Evolutionary conservation across 208 protist genomes (phyloP).

Genomic region (Trichomonas tenax): DNA sequence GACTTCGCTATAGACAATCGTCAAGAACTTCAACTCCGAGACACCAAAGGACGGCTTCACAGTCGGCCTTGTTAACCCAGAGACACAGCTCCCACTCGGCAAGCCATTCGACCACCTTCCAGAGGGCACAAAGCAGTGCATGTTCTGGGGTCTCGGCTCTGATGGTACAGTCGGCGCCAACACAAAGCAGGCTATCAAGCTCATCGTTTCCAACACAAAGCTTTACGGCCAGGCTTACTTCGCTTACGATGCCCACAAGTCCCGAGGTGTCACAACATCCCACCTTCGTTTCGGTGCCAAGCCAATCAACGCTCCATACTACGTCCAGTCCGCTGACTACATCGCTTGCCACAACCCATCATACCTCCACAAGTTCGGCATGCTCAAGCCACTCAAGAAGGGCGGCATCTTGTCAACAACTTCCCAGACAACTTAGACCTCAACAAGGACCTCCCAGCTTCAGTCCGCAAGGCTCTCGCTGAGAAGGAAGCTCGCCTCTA

Average conservation of each 20-base stretch:
- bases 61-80: slow-evolving; percentile 54
- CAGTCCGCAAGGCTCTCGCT: slow-evolving; percentile 40
- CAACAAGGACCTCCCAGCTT: slow-evolving; percentile 35
- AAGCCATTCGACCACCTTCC: neutral
- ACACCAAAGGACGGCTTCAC: slow-evolving; percentile 48
- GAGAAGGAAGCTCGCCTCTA: slow-evolving; percentile 29
- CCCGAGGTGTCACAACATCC: slow-evolving; percentile 32
- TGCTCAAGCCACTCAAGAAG: slow-evolving; percentile 31
- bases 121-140: no score
- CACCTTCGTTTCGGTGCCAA: slow-evolving; percentile 53
- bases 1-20: slow-evolving; percentile 54
- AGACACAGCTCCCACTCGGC: slow-evolving; percentile 40
- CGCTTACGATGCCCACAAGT: slow-evolving; percentile 16
- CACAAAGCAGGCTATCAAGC: slow-evolving; percentile 56
- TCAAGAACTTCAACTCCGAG: slow-evolving; percentile 43
- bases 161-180: slow-evolving; percentile 60
- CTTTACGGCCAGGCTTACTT: slow-evolving; percentile 40
- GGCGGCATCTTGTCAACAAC: slow-evolving; percentile 51
- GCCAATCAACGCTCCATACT: slow-evolving; percentile 47
- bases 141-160: slow-evolving; percentile 33
- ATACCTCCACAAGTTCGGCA: slow-evolving; percentile 50
- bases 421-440: slow-evolving; percentile 34
- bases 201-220: slow-evolving; percentile 51
- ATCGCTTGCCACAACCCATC: slow-evolving; percentile 48
- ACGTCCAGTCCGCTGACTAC: slow-evolving; percentile 48